Percentiles rank a stretch among this genome's conserved stretches.
These are phyloP conservation scores for Platismatia glauca DNA, from an alignment of 495 filamentous ascomycete genomes.

Conservation along the genomic window DNA sequence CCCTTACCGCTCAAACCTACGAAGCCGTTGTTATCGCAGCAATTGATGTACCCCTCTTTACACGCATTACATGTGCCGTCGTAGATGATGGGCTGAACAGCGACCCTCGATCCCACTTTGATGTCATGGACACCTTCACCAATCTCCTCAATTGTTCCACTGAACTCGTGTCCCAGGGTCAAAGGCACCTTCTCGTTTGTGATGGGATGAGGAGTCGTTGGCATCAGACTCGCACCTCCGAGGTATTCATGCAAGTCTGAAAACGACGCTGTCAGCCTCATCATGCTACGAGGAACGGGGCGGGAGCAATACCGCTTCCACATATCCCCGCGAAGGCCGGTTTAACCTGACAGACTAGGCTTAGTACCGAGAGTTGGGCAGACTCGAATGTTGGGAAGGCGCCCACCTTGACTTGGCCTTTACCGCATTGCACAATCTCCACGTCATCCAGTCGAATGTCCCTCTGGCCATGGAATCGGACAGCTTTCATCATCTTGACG, in stretches of 20 bases:
- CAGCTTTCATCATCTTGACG: conserved; percentile 33
- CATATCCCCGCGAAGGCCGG: conserved; percentile 52
- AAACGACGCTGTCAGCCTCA: neutral
- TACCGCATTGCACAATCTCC: conserved; percentile 32
- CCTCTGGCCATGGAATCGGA: conserved; percentile 35
- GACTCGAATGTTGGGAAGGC: neutral
- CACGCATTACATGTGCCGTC: conserved; percentile 50
- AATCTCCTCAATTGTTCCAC: conserved; percentile 49
- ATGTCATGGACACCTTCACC: conserved; percentile 43
- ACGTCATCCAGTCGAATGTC: conserved; percentile 39
- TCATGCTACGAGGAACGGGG: neutral
- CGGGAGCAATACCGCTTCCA: conserved; percentile 36
- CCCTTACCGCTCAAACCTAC: conserved; percentile 46
- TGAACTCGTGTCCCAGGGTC: conserved; percentile 56
- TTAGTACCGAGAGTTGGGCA: neutral
- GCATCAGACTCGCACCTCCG: conserved; percentile 43
- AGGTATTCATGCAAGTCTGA: conserved; percentile 55
- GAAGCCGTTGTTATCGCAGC: conserved; percentile 51
- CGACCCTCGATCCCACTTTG: conserved; percentile 47
- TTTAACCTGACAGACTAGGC: conserved; percentile 30
- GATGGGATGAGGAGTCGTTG: conserved; percentile 44
- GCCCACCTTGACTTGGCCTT: conserved; percentile 36
- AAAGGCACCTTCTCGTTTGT: conserved; percentile 48
- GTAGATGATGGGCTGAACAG: conserved; percentile 50
- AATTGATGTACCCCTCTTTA: conserved; percentile 41